Base-by-base conservation (phyloP, 768 basidiomycete species). In the Lactarius quietus region DNA sequence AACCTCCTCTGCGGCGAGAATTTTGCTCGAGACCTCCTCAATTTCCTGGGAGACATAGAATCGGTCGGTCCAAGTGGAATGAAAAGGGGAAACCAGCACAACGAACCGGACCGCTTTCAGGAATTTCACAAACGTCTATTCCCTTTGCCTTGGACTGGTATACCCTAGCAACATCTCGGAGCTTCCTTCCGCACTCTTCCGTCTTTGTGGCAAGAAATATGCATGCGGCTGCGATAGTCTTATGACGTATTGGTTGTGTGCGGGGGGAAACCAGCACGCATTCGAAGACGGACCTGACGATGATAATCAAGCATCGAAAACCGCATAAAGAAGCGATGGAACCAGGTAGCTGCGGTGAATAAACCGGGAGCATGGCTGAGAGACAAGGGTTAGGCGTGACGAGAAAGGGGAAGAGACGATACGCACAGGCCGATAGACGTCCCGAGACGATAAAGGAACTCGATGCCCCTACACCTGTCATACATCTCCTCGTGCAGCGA, bases 191-290 rank as follows among this genome's bases (percentile, higher is more conserved):
- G 69, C 90, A 93, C 75, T 94, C 92, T 74, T 94, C 92, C 1
- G 91, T 93, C 75, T 94, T 94, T n/a, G 92, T 92, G 0, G 92
- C 90, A 64, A 94, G 82, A 72, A 94, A 94, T 66, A 94, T 85
- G 74, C 91, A 93, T 5, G 92, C 82, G 15, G 90, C 92, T 33
- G 93, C 92, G 48, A 92, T 87, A 69, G 92, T 87, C 92, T 94
- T 62, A 57, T 56, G 67, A 70, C 67, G 59, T 68, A 54, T 62
- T 45, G 64, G 67, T 28, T 51, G 18, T 38, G 14, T 3, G 64
- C 23, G 36, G 3, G 43, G 31, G 48, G 59, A 15, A 18, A 28
- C 28, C 18, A 39, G 56, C 14, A 58, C 5, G 38, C 51, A 35
- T 35, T 60, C 52, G 65, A 41, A 41, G 38, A 65, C 79, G 68